A percentile compares a stretch with the other conserved stretches of the same genome.
phyloP scores from a whole-genome alignment of 1,139 yeast species.

The Schwanniomyces etchellsii region DNA sequence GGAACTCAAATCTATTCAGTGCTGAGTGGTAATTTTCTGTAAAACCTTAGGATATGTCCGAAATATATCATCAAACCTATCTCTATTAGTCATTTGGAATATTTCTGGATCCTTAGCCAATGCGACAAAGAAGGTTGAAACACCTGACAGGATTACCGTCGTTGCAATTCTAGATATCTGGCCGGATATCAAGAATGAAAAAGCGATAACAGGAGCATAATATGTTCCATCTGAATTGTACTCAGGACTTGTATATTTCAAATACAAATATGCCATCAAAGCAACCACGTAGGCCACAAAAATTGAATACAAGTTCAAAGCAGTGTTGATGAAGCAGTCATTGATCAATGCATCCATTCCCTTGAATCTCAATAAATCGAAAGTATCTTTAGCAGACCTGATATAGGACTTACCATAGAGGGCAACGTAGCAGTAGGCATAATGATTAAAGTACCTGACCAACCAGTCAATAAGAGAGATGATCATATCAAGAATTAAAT shows the following conservation, averaged over 20 bases:
- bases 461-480: constrained; percentile 70
- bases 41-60: constrained; percentile 72
- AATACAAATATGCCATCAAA: constrained; percentile 63
- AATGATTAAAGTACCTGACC: constrained; percentile 82
- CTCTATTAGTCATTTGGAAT: constrained; percentile 71
- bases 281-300: constrained; percentile 69
- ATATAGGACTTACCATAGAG: constrained; percentile 79
- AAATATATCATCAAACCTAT: constrained; percentile 66
- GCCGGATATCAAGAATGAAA: constrained; percentile 67
- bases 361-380: constrained; percentile 68
- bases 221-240: constrained; percentile 64
- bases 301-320: constrained; percentile 65
- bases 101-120: constrained; percentile 86
- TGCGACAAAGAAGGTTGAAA: constrained; percentile 82
- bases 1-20: constrained; percentile 13
- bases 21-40: constrained; percentile 42
- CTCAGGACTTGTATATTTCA: constrained; percentile 66
- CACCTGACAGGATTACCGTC: constrained; percentile 74
- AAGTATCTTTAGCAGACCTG: constrained; percentile 74
- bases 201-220: constrained; percentile 75
- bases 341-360: constrained; percentile 86
- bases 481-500: constrained; percentile 53
- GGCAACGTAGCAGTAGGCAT: constrained; percentile 84
- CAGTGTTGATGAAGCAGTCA: constrained; percentile 75
- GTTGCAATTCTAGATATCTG: constrained; percentile 73